Evolutionary conservation across 306 rosid genomes (phyloP), one percentile per base, ranked within the genome.

Genomic region (Begonia fuchsioides): DNA sequence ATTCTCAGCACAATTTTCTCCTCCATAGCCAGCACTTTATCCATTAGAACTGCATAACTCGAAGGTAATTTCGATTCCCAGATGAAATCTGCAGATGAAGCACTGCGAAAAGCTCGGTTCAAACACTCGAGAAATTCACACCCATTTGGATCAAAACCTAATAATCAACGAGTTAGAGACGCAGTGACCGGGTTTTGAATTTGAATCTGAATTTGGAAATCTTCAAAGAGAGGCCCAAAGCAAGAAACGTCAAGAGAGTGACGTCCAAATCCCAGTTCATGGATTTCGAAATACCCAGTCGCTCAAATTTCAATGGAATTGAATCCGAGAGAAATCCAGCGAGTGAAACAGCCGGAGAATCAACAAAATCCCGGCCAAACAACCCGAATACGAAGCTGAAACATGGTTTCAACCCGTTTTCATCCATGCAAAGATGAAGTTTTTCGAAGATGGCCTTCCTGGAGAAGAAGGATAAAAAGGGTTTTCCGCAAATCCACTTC

Each of bases 1-100:
- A 73, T 48, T 17, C 53, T 69, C 14, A 50, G 47, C 12, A 6
- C 17, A 58, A 53, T 17, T 17, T 45, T 61, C 46, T 15, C 26
- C 43, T 70, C 74, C 12, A 49, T 1, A 53, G 67, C 68, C 32
- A 78, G 49, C 51, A 78, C 83, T 52, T 62, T 68, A 15, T 73
- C 76, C 18, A 74, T 15, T 6, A 88, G 56, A 60, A 72, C 83
- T 71, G 57, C 60, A 58, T 81, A 78, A 59, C 74, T 88, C 57
- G 69, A 61, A 16, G 97, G 95, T 65, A 88, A 56, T 59, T 88
- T 88, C 0, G 83, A 62, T 49, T 81, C 97, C 97, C 97, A 88
- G 3, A 84, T 53, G 59, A 83, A 88, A 70, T 88, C 90, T 2
- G 95, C 93, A 38, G 57, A 59, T 2, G 95, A 82, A 59, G 97